Evolutionary conservation across 805 yeast genomes (phyloP).

Genomic region (Pachysolen tannophilus): DNA sequence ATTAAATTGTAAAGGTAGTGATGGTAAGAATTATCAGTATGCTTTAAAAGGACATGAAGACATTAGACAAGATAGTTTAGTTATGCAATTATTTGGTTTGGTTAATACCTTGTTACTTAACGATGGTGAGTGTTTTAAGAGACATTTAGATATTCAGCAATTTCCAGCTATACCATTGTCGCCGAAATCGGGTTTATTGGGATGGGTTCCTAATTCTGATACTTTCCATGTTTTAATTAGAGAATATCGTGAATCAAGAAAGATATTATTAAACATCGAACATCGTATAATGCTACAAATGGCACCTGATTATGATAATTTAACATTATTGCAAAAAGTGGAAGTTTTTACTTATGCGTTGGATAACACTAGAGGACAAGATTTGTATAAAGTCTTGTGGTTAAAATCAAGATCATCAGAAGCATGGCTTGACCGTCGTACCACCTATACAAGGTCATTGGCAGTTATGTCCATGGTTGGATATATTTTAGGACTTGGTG

Average conservation of each 20-base stretch:
- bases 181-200: conserved; percentile 92
- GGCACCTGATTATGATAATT: conserved; percentile 93
- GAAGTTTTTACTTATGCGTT: conserved; percentile 95
- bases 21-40: conserved; percentile 84
- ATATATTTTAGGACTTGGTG: conserved; percentile 93
- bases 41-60: conserved; percentile 94
- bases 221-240: conserved; percentile 90
- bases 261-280: conserved; percentile 83
- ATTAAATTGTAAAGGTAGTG: conserved; percentile 72
- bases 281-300: conserved; percentile 94
- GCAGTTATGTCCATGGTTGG: conserved; percentile 99
- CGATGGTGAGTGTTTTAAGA: conserved; percentile 92
- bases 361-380: conserved; percentile 95
- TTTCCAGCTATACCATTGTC: conserved; percentile 93
- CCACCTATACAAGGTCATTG: conserved; percentile 89
- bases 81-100: conserved; percentile 94
- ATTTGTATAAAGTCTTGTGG: conserved; percentile 92
- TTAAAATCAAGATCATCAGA: conserved; percentile 92
- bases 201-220: conserved; percentile 97
- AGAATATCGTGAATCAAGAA: conserved; percentile 88
- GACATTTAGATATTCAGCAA: conserved; percentile 88
- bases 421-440: conserved; percentile 95
- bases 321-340: conserved; percentile 84
- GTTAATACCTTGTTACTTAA: conserved; percentile 84
- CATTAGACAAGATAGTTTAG: conserved; percentile 93